phyloP scores from a whole-genome alignment of 192 early-diverging fungal species.

The Mortierella alpina region DNA sequence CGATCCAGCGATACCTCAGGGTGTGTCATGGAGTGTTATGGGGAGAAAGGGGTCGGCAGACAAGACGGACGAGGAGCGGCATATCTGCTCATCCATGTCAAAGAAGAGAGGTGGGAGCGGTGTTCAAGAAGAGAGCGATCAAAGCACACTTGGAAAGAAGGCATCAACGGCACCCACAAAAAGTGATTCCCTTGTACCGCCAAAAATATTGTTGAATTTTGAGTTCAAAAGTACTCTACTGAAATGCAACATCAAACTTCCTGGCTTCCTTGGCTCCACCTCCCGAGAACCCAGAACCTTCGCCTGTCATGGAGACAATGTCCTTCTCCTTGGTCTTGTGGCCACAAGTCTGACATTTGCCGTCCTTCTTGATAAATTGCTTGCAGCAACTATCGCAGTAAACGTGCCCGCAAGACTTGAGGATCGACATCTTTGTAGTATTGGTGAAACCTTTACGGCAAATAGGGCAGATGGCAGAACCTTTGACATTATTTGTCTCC shows the following conservation, averaged over 20 bases:
- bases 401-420: conserved; percentile 79
- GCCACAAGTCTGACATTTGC: conserved; percentile 77
- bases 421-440: conserved; percentile 66
- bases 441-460: conserved; percentile 82
- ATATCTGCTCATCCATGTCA: too few relatives aligned
- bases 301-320: conserved; percentile 71
- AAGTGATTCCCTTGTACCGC: too few relatives aligned
- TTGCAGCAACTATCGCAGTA: conserved; percentile 74
- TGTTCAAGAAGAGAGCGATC: too few relatives aligned
- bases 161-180: too few relatives aligned
- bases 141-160: too few relatives aligned
- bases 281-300: conserved; percentile 65
- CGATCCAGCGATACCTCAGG: too few relatives aligned
- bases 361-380: conserved; percentile 75
- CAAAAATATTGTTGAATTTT: too few relatives aligned
- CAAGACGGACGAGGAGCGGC: too few relatives aligned
- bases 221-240: conserved; percentile 43
- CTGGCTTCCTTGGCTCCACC: conserved; percentile 72
- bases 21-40: too few relatives aligned
- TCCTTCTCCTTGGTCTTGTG: conserved; percentile 74
- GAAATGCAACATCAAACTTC: conserved; percentile 76
- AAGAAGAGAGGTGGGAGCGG: too few relatives aligned
- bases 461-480: conserved; percentile 68
- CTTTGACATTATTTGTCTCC: conserved; percentile 39
- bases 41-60: too few relatives aligned